These are phyloP conservation scores for Cercospora nicotianae DNA, from an alignment of 2,329 filamentous ascomycete species.

Conservation along the genomic window DNA sequence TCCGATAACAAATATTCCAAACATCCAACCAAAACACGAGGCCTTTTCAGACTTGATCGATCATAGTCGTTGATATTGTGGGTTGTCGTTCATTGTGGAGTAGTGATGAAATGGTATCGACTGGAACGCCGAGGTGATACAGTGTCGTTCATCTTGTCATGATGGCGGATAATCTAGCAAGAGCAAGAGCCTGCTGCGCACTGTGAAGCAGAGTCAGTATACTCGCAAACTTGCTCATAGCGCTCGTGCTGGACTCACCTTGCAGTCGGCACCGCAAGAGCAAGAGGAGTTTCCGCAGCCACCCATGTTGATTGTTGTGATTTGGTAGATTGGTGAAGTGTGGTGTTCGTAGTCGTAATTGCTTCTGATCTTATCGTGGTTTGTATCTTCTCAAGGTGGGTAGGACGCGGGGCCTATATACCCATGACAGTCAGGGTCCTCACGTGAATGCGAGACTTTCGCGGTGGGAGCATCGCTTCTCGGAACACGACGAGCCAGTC, in stretches of 20 bases:
- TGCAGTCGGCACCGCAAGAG: conserved; percentile 35
- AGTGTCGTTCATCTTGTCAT: conserved; percentile 11
- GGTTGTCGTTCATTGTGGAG: neutral
- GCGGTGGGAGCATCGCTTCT: neutral
- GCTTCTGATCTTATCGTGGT: conserved; percentile 7
- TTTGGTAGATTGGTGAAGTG: neutral
- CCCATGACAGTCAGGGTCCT: neutral
- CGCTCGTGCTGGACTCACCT: neutral
- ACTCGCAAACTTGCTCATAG: neutral
- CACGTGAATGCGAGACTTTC: conserved; percentile 1
- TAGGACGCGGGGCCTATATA: conserved; percentile 6
- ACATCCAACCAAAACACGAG: neutral
- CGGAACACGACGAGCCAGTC: conserved; percentile 5
- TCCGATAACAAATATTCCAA: neutral
- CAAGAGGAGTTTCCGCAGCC: conserved; percentile 38
- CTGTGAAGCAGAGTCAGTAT: neutral
- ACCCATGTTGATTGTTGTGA: conserved; percentile 33
- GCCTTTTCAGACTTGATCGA: neutral
- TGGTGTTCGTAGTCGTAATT: neutral
- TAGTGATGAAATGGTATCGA: neutral
- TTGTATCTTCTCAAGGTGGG: conserved; percentile 6
- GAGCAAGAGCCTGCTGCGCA: conserved; percentile 36
- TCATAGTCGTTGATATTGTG: neutral
- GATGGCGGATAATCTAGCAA: conserved; percentile 21
- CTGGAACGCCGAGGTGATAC: conserved; percentile 10